Evolutionary conservation across 495 filamentous ascomycete genomes (phyloP).

Genomic region (Alectoria sarmentosa): DNA sequence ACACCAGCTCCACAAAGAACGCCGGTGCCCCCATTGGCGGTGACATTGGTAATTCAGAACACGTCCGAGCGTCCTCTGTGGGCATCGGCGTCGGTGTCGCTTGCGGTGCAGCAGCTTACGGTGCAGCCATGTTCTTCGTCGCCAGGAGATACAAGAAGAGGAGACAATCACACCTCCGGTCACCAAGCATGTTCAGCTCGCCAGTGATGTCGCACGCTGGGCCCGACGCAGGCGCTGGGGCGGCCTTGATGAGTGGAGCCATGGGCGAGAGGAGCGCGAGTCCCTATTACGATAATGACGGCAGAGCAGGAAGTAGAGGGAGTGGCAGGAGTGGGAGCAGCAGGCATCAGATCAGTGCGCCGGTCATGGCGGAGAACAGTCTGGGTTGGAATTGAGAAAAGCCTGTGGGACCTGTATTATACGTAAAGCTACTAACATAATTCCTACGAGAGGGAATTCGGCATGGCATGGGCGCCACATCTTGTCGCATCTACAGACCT

Average conservation of each 20-base stretch:
- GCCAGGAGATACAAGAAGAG: conserved; percentile 89
- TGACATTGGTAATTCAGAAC: conserved; percentile 43
- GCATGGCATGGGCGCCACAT: not conserved
- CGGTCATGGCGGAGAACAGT: conserved; percentile 95
- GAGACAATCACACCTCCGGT: conserved; percentile 70
- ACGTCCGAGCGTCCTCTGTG: conserved; percentile 67
- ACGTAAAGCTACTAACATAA: conserved; percentile 12
- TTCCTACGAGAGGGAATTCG: not conserved
- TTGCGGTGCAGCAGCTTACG: conserved; percentile 80
- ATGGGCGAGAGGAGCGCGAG: conserved; percentile 35
- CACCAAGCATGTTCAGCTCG: conserved; percentile 55
- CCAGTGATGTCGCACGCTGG: conserved; percentile 49
- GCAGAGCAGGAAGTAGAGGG: conserved; percentile 41
- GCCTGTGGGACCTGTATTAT: conserved; percentile 12
- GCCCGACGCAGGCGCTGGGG: conserved; percentile 30
- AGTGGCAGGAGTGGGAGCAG: conserved; percentile 65
- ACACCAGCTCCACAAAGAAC: conserved; percentile 24
- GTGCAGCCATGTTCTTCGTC: conserved; percentile 96
- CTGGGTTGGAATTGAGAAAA: conserved; percentile 84
- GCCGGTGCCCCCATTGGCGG: conserved; percentile 41
- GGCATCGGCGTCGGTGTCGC: conserved; percentile 75
- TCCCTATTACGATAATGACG: conserved; percentile 27
- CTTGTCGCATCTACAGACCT: not conserved
- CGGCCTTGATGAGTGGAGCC: conserved; percentile 45
- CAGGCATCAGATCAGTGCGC: conserved; percentile 69